Base-by-base conservation (phyloP, 192 early-diverging fungal genomes). In the Obelidium mucronatum region DNA sequence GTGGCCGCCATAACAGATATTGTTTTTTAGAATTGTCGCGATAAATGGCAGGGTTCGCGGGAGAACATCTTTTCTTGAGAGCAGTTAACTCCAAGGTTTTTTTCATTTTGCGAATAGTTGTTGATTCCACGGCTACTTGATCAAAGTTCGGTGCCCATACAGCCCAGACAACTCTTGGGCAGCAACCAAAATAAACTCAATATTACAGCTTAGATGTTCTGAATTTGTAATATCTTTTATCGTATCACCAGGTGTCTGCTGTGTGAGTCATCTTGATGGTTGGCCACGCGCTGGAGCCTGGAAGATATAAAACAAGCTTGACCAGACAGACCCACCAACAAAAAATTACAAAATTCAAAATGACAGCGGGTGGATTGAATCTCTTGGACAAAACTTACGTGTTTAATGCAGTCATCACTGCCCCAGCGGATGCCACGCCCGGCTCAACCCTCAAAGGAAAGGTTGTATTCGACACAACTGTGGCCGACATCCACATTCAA, bases 391-490 rank as follows among this genome's bases (percentile, higher is more conserved):
- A 72, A 54, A 35, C 35, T 34, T 36, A 35, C 1, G 1, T 35
- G 34, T 72, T 72, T 35, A 72, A 72, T 54, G 33, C 28, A 2
- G 6, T 8, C 11, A 28, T 72, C 5, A 33, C 54, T 6, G 44
- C 54, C 30, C 48, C 69, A 11, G 51, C 17, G 33, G 69, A 54
- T 28, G 69, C 52, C n/a, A 33, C n/a, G 30, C 51, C 54, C 11
- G 53, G 69, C 15, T 6, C 8, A 5, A 30, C 17, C 2, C 26
- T 72, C 28, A n/a, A 58, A 34, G 69, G 69, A 22, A 56, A 28
- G 8, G 36, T 72, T 31, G 28, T 5, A 3, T 72, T 72, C 69
- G 69, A 72, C 69, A 72, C 69, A 11, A 72, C 69, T 15, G 8
- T 24, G 17, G 44, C 44, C 44, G 36, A 72, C n/a, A 5, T 56